Evolutionary conservation across 495 filamentous ascomycete genomes (phyloP).

Genomic region (Thermothielavioides terrestris): DNA sequence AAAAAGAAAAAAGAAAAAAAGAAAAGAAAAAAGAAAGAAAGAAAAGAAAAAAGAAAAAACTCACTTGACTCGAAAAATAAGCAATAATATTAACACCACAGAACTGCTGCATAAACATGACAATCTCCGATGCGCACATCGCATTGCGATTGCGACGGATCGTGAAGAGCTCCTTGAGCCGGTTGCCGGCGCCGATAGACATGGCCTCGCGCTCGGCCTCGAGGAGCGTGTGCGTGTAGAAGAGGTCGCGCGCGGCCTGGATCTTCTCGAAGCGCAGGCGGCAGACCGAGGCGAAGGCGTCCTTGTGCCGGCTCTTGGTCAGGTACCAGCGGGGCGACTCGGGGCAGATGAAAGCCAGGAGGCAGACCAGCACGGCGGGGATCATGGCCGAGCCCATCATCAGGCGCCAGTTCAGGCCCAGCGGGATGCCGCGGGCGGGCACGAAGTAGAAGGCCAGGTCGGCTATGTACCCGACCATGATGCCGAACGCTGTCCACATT

Average conservation of each 20-base stretch:
- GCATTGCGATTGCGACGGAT: conserved; percentile 52
- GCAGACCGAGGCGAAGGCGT: conserved; percentile 55
- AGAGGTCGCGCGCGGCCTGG: conserved; percentile 69
- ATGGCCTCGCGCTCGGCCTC: conserved; percentile 33
- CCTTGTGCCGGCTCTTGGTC: conserved; percentile 51
- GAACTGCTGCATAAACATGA: conserved; percentile 79
- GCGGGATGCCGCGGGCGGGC: conserved; percentile 39
- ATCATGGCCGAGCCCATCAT: conserved; percentile 71
- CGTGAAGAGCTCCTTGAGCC: conserved; percentile 48
- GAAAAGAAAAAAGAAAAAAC: conserved; percentile 45
- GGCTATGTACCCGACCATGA: conserved; percentile 62
- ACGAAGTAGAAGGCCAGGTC: conserved; percentile 49
- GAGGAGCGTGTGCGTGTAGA: conserved; percentile 57
- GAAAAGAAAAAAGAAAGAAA: conserved; percentile 32
- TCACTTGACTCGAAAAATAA: too few relatives aligned
- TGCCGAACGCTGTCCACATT: conserved; percentile 77
- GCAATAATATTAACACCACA: conserved; percentile 78
- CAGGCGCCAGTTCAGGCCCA: conserved; percentile 60
- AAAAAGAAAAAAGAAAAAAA: conserved; percentile 67
- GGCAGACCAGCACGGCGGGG: conserved; percentile 56
- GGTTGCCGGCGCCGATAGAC: conserved; percentile 33
- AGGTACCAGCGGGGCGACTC: conserved; percentile 59
- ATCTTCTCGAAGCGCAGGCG: conserved; percentile 55
- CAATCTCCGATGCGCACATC: conserved; percentile 50
- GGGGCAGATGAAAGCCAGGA: conserved; percentile 63